Conservation (phyloP, 2,329 filamentous ascomycete genomes). For the Colletotrichum navitas region DNA sequence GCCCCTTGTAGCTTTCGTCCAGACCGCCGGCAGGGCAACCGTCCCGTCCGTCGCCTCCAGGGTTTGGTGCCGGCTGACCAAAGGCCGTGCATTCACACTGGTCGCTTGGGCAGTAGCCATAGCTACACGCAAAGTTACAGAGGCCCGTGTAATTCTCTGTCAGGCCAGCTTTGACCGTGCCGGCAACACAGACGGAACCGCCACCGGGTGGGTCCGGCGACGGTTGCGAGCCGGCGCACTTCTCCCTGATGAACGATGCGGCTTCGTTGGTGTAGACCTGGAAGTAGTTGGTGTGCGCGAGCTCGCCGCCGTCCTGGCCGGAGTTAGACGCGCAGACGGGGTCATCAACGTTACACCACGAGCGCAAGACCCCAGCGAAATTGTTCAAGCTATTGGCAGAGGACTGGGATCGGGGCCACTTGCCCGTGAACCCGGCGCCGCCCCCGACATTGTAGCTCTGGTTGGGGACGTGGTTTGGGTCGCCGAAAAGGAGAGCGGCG, state of each 20-base stretch:
- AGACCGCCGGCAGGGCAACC: slow-evolving; percentile 52
- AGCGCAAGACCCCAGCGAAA: slow-evolving; percentile 43
- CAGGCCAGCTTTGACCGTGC: slow-evolving; percentile 47
- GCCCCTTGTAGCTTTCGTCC: slow-evolving; percentile 55
- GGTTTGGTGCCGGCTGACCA: slow-evolving; percentile 46
- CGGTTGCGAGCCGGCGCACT: slow-evolving; percentile 11
- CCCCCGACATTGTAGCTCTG: slow-evolving; percentile 51
- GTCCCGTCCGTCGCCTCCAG: slow-evolving; percentile 44
- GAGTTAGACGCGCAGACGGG: slow-evolving; percentile 55
- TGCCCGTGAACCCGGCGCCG: slow-evolving; percentile 43
- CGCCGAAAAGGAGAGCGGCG: slow-evolving; percentile 52
- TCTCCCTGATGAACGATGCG: slow-evolving; percentile 39
- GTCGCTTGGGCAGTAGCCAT: slow-evolving; percentile 51
- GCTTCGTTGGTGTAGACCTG: slow-evolving; percentile 36
- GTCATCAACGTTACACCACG: slow-evolving; percentile 54
- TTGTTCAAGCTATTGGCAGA: slow-evolving; percentile 28
- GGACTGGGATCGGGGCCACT: slow-evolving; percentile 26
- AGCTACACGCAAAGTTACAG: slow-evolving; percentile 50
- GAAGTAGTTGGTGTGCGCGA: slow-evolving; percentile 53
- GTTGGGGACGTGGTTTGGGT: slow-evolving; percentile 51
- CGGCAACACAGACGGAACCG: slow-evolving; percentile 45
- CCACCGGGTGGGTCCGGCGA: too few relatives aligned
- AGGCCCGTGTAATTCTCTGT: slow-evolving; percentile 51
- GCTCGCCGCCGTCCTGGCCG: slow-evolving; percentile 43
- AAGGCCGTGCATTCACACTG: slow-evolving; percentile 51